Conservation (phyloP, 2,329 filamentous ascomycete genomes). For the Fusarium sterilihyphosum region DNA sequence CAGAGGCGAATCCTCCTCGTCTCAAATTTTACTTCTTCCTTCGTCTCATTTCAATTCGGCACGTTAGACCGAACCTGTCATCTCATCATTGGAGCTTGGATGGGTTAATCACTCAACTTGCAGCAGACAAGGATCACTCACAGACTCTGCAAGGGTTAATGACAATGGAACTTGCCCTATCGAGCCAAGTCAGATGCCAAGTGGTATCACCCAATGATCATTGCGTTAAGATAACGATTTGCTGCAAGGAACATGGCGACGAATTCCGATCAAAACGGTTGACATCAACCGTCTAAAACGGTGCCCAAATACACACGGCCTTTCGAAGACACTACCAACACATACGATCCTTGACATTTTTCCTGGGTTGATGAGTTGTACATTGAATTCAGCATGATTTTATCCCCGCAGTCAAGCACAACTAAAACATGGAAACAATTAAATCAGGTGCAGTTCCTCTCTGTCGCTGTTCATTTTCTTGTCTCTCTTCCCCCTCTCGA, state of each 20-base stretch:
- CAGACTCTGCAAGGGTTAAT: slow-evolving; percentile 6
- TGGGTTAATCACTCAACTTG: slow-evolving; percentile 15
- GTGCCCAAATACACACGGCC: neutral
- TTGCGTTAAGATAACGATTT: neutral
- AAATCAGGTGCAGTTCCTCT: neutral
- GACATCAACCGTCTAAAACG: slow-evolving; percentile 4
- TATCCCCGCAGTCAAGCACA: neutral
- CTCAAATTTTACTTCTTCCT: neutral
- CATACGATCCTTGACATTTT: neutral
- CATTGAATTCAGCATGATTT: neutral
- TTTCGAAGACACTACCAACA: neutral
- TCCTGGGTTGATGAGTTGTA: neutral
- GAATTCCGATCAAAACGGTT: slow-evolving; percentile 8
- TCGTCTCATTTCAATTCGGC: slow-evolving; percentile 17
- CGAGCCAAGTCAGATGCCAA: slow-evolving; percentile 10
- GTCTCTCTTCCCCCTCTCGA: neutral
- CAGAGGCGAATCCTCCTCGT: neutral
- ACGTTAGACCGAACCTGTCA: neutral
- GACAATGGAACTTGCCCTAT: slow-evolving; percentile 6
- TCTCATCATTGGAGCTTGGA: neutral
- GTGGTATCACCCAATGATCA: slow-evolving; percentile 8
- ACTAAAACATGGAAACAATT: neutral
- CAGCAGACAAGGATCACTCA: neutral
- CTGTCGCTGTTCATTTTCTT: neutral
- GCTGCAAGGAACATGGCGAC: slow-evolving; percentile 24